These are phyloP conservation scores for Labyrinthula sp. DNA, from an alignment of 352 stramenopile genomes.

Conservation along the genomic window DNA sequence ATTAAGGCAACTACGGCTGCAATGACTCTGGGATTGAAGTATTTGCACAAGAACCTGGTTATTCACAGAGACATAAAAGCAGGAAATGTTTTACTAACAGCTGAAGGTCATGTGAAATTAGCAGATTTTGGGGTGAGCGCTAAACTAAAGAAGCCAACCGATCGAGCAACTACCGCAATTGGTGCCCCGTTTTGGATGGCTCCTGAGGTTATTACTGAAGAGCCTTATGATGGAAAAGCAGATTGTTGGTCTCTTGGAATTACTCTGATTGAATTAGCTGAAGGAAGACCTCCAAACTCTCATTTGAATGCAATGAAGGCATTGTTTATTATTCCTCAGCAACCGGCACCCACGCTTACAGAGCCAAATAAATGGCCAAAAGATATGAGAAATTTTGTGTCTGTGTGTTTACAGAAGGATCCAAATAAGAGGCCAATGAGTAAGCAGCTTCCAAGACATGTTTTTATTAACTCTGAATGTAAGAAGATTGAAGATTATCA, in stretches of 20 bases:
- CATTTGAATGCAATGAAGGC: conserved; percentile 89
- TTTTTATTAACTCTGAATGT: conserved; percentile 44
- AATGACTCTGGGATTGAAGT: conserved; percentile 42
- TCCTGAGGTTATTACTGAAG: conserved; percentile 50
- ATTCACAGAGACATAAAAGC: conserved; percentile 68
- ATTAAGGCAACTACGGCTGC: conserved; percentile 7
- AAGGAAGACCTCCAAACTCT: conserved; percentile 68
- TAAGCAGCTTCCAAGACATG: conserved; percentile 50
- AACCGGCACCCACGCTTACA: conserved; percentile 55
- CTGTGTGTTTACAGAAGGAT: conserved; percentile 51
- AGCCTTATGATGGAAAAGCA: conserved; percentile 78
- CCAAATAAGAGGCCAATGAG: conserved; percentile 53
- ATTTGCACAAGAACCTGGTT: conserved; percentile 57
- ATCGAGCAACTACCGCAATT: conserved; percentile 92
- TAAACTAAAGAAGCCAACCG: conserved; percentile 44
- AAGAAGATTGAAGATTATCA: conserved; percentile 1
- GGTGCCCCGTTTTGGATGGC: conserved; percentile 96
- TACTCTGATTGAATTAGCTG: conserved; percentile 89
- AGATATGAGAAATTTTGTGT: conserved; percentile 52
- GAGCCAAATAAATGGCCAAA: conserved; percentile 36
- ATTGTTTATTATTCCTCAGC: conserved; percentile 88
- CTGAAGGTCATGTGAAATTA: conserved; percentile 38
- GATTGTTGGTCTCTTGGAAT: conserved; percentile 94
- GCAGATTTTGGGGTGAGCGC: conserved; percentile 39
- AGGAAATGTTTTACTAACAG: conserved; percentile 61